Evolutionary conservation across 208 protist species (phyloP), one percentile per base, ranked within the genome.

Genomic region (Trypanosomatidae sp.): DNA sequence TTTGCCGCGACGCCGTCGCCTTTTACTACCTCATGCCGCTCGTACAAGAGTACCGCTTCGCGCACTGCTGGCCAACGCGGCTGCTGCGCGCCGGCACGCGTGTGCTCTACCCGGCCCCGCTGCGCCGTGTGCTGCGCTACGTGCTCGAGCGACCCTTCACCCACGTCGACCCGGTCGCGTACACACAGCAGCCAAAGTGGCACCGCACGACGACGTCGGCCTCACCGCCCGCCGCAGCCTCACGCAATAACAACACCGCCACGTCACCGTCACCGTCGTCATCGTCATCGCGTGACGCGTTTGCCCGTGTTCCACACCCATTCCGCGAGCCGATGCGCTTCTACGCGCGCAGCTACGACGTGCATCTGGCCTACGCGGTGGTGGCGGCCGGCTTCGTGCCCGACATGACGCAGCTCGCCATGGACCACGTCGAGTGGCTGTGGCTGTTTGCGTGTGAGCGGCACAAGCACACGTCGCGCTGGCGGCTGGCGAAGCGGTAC

Each of bases 21-120:
- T 62, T 74, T 48, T 68, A 77, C 39, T 56, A 66, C 42, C 19
- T 73, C 11, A 74, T 68, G 44, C 57, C 65, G 1, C 43, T 69
- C 18, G 62, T 88, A 7, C 62, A 71, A 18, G 61, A 84, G 30
- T 79, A 85, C 48, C 69, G 59, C 28, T 81, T 82, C 57, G 49
- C 24, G 13, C 56, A 58, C 11, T 66, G 51, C 22, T 81, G 71
- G 66, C 6, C 68, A 20, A 81, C 71, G 28, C 71, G 67, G 1
- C 8, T 57, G 2, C 39, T 74, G 11, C 53, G 56, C 13, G 39
- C 11, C 1, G 35, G 64, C 1, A 61, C 48, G 4, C 49, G 49
- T 2, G 5, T 66, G 3, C 24, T 78, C 23, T 48, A 48, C 35
- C 77, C 71, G 10, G n/a, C 18, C 10, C 56, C 65, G n/a, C 18